Conservation (phyloP, 2,329 filamentous ascomycete species). For the Scolecobasidium constrictum region DNA sequence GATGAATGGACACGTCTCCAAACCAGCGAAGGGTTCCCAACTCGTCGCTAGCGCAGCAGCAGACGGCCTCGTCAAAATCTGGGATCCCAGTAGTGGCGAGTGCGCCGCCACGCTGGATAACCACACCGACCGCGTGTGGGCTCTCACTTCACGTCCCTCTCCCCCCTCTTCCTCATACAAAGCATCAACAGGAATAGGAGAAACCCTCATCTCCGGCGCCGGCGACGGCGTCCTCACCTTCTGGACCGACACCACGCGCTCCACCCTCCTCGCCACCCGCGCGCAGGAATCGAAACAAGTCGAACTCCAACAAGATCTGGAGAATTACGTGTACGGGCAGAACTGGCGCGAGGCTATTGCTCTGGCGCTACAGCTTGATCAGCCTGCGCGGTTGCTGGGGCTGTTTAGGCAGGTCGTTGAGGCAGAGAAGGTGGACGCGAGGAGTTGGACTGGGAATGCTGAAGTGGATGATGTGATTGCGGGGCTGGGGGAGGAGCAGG, state of each 20-base stretch:
- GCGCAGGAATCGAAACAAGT: slow-evolving; percentile 67
- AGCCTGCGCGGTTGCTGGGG: slow-evolving; percentile 74
- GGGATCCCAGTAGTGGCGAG: slow-evolving; percentile 81
- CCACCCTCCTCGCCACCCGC: slow-evolving; percentile 65
- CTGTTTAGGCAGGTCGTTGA: slow-evolving; percentile 75
- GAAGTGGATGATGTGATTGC: slow-evolving; percentile 73
- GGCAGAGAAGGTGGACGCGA: slow-evolving; percentile 46
- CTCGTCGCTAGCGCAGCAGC: slow-evolving; percentile 80
- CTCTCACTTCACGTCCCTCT: slow-evolving; percentile 57
- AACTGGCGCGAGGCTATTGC: slow-evolving; percentile 91
- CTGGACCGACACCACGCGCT: slow-evolving; percentile 83
- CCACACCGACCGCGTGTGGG: slow-evolving; percentile 93
- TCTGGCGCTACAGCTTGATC: slow-evolving; percentile 84
- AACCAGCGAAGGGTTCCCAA: slow-evolving; percentile 39
- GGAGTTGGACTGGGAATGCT: slow-evolving; percentile 51
- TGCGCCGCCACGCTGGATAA: slow-evolving; percentile 86
- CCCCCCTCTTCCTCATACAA: not conserved
- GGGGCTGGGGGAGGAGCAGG: slow-evolving; percentile 71
- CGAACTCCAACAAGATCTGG: slow-evolving; percentile 87
- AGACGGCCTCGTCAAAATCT: slow-evolving; percentile 92
- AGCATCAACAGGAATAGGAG: not conserved
- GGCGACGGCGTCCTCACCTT: slow-evolving; percentile 90
- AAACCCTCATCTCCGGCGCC: slow-evolving; percentile 70
- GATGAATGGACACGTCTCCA: not conserved
- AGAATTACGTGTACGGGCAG: slow-evolving; percentile 81